Evolutionary conservation across 2,329 filamentous ascomycete species (phyloP), one percentile per base, ranked within the genome.

Genomic region (Fusarium sp.): DNA sequence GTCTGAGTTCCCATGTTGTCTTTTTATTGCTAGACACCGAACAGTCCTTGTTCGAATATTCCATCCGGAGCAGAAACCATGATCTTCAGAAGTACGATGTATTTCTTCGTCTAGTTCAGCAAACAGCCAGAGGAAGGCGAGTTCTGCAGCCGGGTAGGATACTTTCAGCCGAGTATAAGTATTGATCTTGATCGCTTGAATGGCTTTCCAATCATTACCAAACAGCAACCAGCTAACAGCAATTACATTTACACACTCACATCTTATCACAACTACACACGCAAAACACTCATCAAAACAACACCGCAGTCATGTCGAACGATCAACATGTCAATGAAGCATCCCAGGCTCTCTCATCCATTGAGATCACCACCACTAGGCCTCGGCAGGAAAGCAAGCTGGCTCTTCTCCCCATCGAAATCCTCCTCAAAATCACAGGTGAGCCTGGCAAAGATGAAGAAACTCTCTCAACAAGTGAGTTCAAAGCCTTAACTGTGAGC

Each of bases 361-460:
- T 7, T 15, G 20, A 22, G 3, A 14, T 20, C 6, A 14, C 7
- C n/a, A 2, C 13, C 3, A 27, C 20, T 2, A 33, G 20, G 13
- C 17, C 50, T 23, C 50, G 2, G 13, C 37, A 56, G 23, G 3
- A 23, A 14, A 5, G 40, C 2, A 47, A 33, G 2, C 44, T 67
- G 6, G 39, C 50, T 8, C 20, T 41, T 22, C 27, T 68, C 0
- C 59, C 64, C 0, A 6, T 23, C 0, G 64, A 68, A 27, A 4
- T 65, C 4, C 37, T 68, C 13, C 7, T 47, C 0, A 9, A 41
- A 1, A 55, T 62, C 3, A 10, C 43, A 6, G 22, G 11, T 1
- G n/a, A 44, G 3, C 15, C 6, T 0, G 33, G 3, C 2, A 46
- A 17, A 14, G 15, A 19, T 6, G 17, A 7, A 27, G 3, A 1